Conservation (phyloP, 176 grass and related monocot genomes). For the Juncus inflexus region DNA sequence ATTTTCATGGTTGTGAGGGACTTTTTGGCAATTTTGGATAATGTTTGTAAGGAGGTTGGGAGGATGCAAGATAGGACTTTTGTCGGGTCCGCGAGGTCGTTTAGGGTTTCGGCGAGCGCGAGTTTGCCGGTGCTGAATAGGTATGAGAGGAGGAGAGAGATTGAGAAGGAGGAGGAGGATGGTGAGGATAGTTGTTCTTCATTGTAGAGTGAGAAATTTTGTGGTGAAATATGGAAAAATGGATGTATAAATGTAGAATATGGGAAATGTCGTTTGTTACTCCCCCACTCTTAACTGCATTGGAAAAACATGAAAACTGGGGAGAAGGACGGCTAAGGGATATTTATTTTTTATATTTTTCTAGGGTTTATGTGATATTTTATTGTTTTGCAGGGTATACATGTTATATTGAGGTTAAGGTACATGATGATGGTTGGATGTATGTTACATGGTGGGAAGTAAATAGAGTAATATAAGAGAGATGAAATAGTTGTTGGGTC, state of each 20-base stretch:
- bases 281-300: no score
- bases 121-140: conserved; percentile 55
- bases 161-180: conserved; percentile 3
- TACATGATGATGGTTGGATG: no score
- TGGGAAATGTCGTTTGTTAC: no score
- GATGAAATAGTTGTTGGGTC: conserved; percentile 3
- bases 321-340: neutral
- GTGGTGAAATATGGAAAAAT: neutral
- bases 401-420: no score
- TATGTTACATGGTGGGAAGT: neutral
- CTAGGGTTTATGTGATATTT: neutral
- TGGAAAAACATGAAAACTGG: no score
- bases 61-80: conserved; percentile 78
- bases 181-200: conserved; percentile 80
- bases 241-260: no score
- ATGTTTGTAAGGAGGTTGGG: conserved; percentile 89
- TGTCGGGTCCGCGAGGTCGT: conserved; percentile 70
- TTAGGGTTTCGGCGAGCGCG: conserved; percentile 53
- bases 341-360: conserved; percentile 6
- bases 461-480: conserved; percentile 16
- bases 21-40: conserved; percentile 77
- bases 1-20: conserved; percentile 99
- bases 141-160: conserved; percentile 41
- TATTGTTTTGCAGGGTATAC: no score
- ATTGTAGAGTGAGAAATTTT: conserved; percentile 36